A percentile compares a stretch with the other conserved stretches of the same genome.
Evolutionary conservation across 2,329 filamentous ascomycete species (phyloP).

Genomic region (Coniochaeta ligniaria): DNA sequence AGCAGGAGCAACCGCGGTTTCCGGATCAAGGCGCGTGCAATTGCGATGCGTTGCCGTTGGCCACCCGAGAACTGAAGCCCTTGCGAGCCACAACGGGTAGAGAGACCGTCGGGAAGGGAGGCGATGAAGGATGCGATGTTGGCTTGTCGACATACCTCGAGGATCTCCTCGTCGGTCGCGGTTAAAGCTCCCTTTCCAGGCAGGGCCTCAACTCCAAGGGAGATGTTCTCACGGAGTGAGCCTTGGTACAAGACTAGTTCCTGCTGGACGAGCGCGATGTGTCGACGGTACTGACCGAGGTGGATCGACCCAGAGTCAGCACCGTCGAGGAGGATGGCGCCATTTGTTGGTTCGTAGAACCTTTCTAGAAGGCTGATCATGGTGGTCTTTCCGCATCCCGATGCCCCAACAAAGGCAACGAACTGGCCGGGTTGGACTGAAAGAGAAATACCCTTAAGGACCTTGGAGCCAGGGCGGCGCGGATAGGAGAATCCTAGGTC

Average conservation of each 20-base stretch:
- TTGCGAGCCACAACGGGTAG: slow-evolving; percentile 57
- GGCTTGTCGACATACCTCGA: slow-evolving; percentile 43
- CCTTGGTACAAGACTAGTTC: slow-evolving; percentile 24
- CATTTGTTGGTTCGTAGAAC: slow-evolving; percentile 28
- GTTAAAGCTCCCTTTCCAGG: not conserved
- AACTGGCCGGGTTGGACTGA: slow-evolving; percentile 38
- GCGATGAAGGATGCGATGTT: slow-evolving; percentile 50
- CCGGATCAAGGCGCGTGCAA: slow-evolving; percentile 63
- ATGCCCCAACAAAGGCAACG: slow-evolving; percentile 48
- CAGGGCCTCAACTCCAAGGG: slow-evolving; percentile 31
- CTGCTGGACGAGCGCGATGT: slow-evolving; percentile 38
- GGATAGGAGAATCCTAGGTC: slow-evolving; percentile 60
- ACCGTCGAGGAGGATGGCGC: slow-evolving; percentile 30
- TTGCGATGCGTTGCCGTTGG: slow-evolving; percentile 65
- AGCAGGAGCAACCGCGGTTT: slow-evolving; percentile 60
- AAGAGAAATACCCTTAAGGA: slow-evolving; percentile 31
- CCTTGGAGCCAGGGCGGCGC: slow-evolving; percentile 27
- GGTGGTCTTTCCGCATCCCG: slow-evolving; percentile 53
- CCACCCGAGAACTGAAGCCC: slow-evolving; percentile 66
- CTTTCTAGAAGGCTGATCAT: slow-evolving; percentile 45
- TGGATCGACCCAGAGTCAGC: slow-evolving; percentile 24
- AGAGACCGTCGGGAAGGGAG: slow-evolving; percentile 51
- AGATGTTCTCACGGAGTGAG: slow-evolving; percentile 49
- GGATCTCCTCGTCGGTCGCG: slow-evolving; percentile 19
- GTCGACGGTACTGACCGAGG: slow-evolving; percentile 34